Evolutionary conservation across 1,284 basidiomycete genomes (phyloP).

Genomic region (Salmacisia buchloeana): DNA sequence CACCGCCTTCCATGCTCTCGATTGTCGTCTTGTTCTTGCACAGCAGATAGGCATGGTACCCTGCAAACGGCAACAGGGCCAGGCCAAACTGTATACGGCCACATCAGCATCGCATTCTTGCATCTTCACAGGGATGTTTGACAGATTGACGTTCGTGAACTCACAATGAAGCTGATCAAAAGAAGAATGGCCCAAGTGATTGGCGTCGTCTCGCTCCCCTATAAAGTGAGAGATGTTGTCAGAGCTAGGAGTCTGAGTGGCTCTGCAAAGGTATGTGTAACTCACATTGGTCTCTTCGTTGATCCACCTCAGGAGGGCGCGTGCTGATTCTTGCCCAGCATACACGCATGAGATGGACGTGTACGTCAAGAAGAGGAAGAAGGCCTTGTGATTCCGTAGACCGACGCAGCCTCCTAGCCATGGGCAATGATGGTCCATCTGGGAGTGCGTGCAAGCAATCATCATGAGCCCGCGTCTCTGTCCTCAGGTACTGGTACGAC

Average conservation of each 20-base stretch:
- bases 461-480: neutral
- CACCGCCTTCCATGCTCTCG: slow-evolving; percentile 50
- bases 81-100: slow-evolving; percentile 15
- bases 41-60: slow-evolving; percentile 47
- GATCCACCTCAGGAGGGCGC: slow-evolving; percentile 30
- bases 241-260: neutral
- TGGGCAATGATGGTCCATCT: slow-evolving; percentile 45
- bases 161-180: slow-evolving; percentile 36
- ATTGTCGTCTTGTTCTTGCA: slow-evolving; percentile 50
- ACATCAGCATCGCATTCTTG: no score
- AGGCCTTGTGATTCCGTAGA: slow-evolving; percentile 50
- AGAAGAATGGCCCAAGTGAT: slow-evolving; percentile 48
- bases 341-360: slow-evolving; percentile 41
- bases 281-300: slow-evolving; percentile 21
- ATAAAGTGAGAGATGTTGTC: neutral
- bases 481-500: neutral
- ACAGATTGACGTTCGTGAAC: no score
- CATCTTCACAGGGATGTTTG: no score
- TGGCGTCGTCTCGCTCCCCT: slow-evolving; percentile 45
- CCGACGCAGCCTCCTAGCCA: slow-evolving; percentile 51
- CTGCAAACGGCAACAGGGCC: slow-evolving; percentile 38
- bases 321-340: slow-evolving; percentile 25
- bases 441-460: neutral
- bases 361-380: slow-evolving; percentile 50
- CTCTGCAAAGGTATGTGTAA: neutral